phyloP scores from a whole-genome alignment of 2,329 filamentous ascomycete genomes.

The Penicillium brasilianum region DNA sequence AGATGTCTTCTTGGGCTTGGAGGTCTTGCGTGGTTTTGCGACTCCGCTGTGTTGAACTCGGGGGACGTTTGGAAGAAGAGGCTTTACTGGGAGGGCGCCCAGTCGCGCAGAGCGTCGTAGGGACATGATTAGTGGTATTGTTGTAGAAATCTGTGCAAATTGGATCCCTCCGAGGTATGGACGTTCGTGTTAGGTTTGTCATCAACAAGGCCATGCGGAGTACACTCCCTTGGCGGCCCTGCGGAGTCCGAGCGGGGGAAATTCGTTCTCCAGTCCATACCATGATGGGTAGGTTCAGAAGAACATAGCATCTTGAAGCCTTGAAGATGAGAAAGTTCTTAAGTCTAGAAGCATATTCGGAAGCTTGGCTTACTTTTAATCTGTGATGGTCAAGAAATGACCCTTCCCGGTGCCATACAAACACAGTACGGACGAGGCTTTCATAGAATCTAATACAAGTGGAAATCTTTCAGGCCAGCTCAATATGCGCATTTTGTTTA shows the following conservation, averaged over 20 bases:
- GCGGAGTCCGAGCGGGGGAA: background rate
- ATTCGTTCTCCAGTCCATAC: background rate
- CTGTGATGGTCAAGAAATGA: too few species aligned
- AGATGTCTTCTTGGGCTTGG: slow-evolving; percentile 31
- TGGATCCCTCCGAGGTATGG: background rate
- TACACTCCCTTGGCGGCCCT: background rate
- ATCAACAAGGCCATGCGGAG: background rate
- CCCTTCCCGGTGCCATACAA: too few species aligned
- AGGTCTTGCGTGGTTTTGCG: slow-evolving; percentile 37
- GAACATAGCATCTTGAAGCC: background rate
- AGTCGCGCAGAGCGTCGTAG: slow-evolving; percentile 59
- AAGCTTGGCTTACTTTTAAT: too few species aligned
- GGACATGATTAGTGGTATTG: slow-evolving; percentile 48
- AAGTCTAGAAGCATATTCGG: too few species aligned
- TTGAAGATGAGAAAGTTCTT: too few species aligned
- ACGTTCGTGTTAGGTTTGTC: background rate
- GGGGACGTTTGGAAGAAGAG: slow-evolving; percentile 25
- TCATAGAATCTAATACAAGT: too few species aligned
- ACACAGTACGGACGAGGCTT: too few species aligned
- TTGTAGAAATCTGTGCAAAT: background rate
- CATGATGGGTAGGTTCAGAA: background rate
- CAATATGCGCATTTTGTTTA: too few species aligned
- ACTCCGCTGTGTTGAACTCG: slow-evolving; percentile 34
- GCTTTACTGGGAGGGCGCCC: slow-evolving; percentile 36
- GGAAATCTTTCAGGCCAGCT: too few species aligned